Evolutionary conservation across 495 filamentous ascomycete species (phyloP).

Genomic region (Usnea hakonensis): DNA sequence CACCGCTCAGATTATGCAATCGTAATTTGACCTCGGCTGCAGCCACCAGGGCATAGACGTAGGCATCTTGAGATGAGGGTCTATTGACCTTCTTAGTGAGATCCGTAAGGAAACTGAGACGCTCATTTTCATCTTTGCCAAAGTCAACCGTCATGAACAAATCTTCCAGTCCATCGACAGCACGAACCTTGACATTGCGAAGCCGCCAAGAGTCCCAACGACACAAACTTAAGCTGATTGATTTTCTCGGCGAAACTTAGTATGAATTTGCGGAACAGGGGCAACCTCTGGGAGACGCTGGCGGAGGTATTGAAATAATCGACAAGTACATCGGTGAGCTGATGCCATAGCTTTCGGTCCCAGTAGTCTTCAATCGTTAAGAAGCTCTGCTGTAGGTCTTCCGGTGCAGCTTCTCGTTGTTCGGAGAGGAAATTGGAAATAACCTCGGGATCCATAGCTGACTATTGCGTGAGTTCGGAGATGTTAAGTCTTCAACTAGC

Average conservation of each 20-base stretch:
- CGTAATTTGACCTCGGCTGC: constrained; percentile 83
- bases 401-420: constrained; percentile 75
- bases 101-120: constrained; percentile 74
- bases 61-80: constrained; percentile 88
- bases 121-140: constrained; percentile 72
- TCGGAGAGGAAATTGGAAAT: constrained; percentile 87
- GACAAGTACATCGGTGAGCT: constrained; percentile 83
- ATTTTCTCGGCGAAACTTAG: constrained; percentile 95
- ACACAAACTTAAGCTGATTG: constrained; percentile 95
- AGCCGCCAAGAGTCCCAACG: constrained; percentile 76
- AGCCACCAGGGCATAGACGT: constrained; percentile 85
- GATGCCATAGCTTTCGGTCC: constrained; percentile 99
- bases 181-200: constrained; percentile 71
- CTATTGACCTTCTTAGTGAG: constrained; percentile 85
- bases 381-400: constrained; percentile 78
- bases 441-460: constrained; percentile 67
- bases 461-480: constrained; percentile 2
- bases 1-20: constrained; percentile 63
- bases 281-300: constrained; percentile 75
- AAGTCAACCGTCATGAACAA: neutral
- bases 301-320: constrained; percentile 79
- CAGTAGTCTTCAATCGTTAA: constrained; percentile 93
- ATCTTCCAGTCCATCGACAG: neutral
- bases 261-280: constrained; percentile 90
- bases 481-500: neutral